Evolutionary conservation across 2,329 filamentous ascomycete genomes (phyloP), one percentile per base, ranked within the genome.

Genomic region (Xylariales sp.): DNA sequence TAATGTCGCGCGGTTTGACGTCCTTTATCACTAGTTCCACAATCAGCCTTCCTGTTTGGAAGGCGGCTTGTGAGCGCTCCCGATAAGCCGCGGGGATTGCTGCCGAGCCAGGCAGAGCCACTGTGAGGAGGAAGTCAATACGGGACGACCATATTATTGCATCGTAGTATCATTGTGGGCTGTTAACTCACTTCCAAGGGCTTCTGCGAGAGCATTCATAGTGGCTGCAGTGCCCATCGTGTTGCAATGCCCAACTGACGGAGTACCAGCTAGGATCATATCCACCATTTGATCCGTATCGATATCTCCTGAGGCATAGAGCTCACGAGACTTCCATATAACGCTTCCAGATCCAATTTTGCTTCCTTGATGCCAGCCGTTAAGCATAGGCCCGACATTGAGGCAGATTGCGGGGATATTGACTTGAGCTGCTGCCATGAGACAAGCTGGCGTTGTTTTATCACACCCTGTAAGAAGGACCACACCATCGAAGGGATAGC

Each of bases 151-250:
- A n/a, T n/a, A n/a, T n/a, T n/a, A n/a, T n/a, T n/a, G n/a, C n/a
- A n/a, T n/a, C n/a, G n/a, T n/a, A n/a, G n/a, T n/a, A n/a, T n/a
- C n/a, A n/a, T n/a, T n/a, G n/a, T n/a, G n/a, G n/a, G n/a, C n/a
- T n/a, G n/a, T n/a, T n/a, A n/a, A n/a, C n/a, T n/a, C n/a, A n/a
- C n/a, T 73, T 23, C 72, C 71, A 4, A 75, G 56, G 4, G 70
- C 69, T 47, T 74, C 70, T 33, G 69, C 68, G 2, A 73, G 59
- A 1, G 69, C 67, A 44, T 73, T 73, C 68, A 74, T 72, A 1
- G 69, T 74, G 6, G 66, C 69, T 3, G 70, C 70, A 13, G 70
- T 74, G 33, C 70, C 69, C 70, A 74, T 74, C 13, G 69, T 73
- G 47, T 73, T 73, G 49, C 70, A 74, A 44, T 71, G 68, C 25